Conservation (phyloP, 2,329 filamentous ascomycete species). For the Ophiosphaerella herpotricha region DNA sequence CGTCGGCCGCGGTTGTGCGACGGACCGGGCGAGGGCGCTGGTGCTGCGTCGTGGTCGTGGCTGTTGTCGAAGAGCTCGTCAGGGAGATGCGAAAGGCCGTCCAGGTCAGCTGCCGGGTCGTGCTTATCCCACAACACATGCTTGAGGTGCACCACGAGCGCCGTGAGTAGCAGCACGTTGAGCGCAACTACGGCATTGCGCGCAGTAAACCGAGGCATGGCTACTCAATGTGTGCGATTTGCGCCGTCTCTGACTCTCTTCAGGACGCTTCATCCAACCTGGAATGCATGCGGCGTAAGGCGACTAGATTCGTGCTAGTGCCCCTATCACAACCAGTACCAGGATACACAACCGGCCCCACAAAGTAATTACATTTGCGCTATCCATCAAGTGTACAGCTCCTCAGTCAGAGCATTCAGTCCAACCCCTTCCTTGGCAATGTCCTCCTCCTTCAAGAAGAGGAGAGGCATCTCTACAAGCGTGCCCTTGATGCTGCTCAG, state of each 20-base stretch:
- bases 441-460: constrained; percentile 84
- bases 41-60: too few species aligned
- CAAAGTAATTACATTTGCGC: too few species aligned
- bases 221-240: not conserved
- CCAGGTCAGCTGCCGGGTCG: constrained; percentile 7
- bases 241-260: too few species aligned
- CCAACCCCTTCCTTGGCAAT: constrained; percentile 81
- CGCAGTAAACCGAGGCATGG: constrained; percentile 38
- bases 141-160: constrained; percentile 37
- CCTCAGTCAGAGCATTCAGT: constrained; percentile 55
- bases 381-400: constrained; percentile 49
- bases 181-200: constrained; percentile 30
- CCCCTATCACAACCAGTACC: too few species aligned
- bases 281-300: too few species aligned
- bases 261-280: too few species aligned
- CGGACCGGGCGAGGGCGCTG: not conserved
- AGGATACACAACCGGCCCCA: too few species aligned
- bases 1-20: constrained; percentile 14
- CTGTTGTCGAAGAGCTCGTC: constrained; percentile 19
- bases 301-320: too few species aligned
- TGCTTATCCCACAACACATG: constrained; percentile 30
- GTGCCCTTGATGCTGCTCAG: constrained; percentile 70
- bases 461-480: constrained; percentile 82
- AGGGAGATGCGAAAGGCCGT: constrained; percentile 14
- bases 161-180: constrained; percentile 29